Evolutionary conservation across 2,329 filamentous ascomycete genomes (phyloP), one percentile per base, ranked within the genome.

Genomic region (Laburnicola sp.): DNA sequence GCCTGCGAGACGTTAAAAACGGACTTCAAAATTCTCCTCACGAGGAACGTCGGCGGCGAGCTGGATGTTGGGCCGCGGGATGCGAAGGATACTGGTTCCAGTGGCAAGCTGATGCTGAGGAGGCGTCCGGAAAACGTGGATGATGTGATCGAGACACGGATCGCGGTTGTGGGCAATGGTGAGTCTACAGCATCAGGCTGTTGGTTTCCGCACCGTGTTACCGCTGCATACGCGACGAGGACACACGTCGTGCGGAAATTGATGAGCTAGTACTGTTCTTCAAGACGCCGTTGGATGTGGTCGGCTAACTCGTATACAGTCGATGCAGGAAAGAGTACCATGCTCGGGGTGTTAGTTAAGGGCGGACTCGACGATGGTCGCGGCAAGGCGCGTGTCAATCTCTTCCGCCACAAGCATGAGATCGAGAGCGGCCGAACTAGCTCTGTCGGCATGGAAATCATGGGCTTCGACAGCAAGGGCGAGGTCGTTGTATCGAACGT

Each of bases 361-460:
- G 94, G 94, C 4, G 89, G 89, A 45, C 84, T 99, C 2, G 94
- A 99, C 65, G 94, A 99, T 74, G 94, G 94, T 11, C 84, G 94
- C 68, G 94, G 94, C 9, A 93, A 89, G 72, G 93, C 94, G 39
- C 87, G 94, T 56, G 89, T 99, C 45, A 97, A 96, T 59, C 84
- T 99, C 9, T 99, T 99, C 76, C 85, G 94, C 11, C 94, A 99
- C 74, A 97, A 99, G 75, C 94, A 99, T 68, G 94, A 99, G 75
- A 88, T 97, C 35, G 94, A 99, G 74, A 94, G 89, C 40, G 94
- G 94, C 1, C 83, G 94, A 59, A 99, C 94, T 7, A 96, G 91
- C 69, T 97, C 92, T 0, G 94, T 99, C 0, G 93, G 94, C 36
- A 95, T 97, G 92, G 94, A 99, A 73, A 97, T 66, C 54, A 91